Evolutionary conservation across 2,329 filamentous ascomycete species (phyloP), one percentile per base, ranked within the genome.

Genomic region (Neonectria punicea): DNA sequence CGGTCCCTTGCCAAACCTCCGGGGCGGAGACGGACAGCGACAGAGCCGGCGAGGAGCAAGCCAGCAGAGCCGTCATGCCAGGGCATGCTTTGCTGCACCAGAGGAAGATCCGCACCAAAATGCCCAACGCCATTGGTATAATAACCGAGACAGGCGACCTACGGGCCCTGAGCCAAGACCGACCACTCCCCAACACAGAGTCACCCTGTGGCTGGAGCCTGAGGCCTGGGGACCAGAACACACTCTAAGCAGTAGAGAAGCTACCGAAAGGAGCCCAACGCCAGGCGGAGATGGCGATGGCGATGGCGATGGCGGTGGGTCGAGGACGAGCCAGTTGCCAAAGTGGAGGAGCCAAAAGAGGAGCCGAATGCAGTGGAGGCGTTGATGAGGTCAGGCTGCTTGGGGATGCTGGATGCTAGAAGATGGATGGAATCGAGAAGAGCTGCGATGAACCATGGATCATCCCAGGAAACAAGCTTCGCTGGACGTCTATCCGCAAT

Each of bases 281-380:
- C 43, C 36, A 46, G 49, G 57, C 57, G 63, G 59, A 70, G 55
- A 69, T 57, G 67, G 62, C 65, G 67, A 70, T n/a, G n/a, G n/a
- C n/a, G n/a, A n/a, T 65, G 66, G 59, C 55, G 67, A 63, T 63
- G 50, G 58, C 51, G 67, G 70, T 73, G 70, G 70, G 70, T 66
- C 62, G 44, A 22, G 46, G 56, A 60, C 46, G 58, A 67, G 55
- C 55, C 16, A 41, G 39, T 16, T 41, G 39, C 39, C 64, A 54
- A 41, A 59, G 65, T 63, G 61, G 68, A 69, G 66, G 67, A 51
- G 46, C 34, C 51, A 36, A 41, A 53, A 60, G 60, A 60, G 61
- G 61, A 67, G 55, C 61, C 61, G 61, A 56, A 68, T 57, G 67
- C 58, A 41, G 66, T 61, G 66, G 67, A 65, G 61, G 43, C 59